Evolutionary conservation across 202 grass and related monocot genomes (phyloP).

Genomic region (Elaeis oleifera): DNA sequence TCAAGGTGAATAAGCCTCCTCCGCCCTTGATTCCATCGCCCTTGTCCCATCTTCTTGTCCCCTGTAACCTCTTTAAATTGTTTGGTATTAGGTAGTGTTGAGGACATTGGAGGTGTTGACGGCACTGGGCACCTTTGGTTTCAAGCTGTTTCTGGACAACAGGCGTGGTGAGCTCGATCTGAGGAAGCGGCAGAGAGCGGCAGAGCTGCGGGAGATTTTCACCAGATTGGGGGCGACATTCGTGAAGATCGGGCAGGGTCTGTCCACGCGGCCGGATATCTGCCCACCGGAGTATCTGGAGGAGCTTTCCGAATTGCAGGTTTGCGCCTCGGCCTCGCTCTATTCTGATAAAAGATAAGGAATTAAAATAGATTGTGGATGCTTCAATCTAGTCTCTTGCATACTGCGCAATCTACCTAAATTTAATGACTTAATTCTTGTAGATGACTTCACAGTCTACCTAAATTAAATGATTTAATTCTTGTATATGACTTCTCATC

Average conservation of each 20-base stretch:
- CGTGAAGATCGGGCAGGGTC: constrained; percentile 90
- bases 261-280: constrained; percentile 82
- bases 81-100: constrained; percentile 40
- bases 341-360: too few relatives aligned
- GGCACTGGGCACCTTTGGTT: constrained; percentile 46
- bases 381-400: too few relatives aligned
- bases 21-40: too few relatives aligned
- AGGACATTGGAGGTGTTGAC: constrained; percentile 71
- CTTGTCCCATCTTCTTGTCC: too few relatives aligned
- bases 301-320: constrained; percentile 90
- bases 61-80: too few relatives aligned
- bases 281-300: constrained; percentile 84
- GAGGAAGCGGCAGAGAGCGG: constrained; percentile 50
- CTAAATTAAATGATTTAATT: too few relatives aligned
- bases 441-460: too few relatives aligned
- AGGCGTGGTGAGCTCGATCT: constrained; percentile 34
- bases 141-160: constrained; percentile 55
- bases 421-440: too few relatives aligned
- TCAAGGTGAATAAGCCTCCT: constrained; percentile 31
- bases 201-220: constrained; percentile 63
- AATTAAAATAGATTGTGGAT: too few relatives aligned
- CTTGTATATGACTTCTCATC: too few relatives aligned
- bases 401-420: too few relatives aligned
- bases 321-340: not conserved
- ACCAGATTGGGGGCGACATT: constrained; percentile 88